Conservation (phyloP, 2,329 filamentous ascomycete species). For the Scolecobasidium constrictum region DNA sequence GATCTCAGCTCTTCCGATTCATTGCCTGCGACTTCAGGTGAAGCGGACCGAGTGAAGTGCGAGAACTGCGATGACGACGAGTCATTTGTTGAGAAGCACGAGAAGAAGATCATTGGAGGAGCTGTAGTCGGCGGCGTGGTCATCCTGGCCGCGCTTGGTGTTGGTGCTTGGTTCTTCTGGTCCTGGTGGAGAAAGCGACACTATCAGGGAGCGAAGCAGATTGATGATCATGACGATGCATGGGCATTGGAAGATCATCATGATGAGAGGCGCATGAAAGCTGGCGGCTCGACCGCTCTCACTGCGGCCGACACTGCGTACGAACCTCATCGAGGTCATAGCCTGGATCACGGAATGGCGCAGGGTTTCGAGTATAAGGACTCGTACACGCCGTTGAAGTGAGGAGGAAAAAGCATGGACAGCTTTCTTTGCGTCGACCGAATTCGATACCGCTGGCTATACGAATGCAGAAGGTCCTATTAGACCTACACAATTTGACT, state of each 20-base stretch:
- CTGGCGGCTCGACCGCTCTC: neutral
- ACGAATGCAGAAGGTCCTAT: no score
- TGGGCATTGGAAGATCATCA: neutral
- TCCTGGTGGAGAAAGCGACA: neutral
- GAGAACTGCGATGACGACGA: neutral
- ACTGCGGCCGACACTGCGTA: neutral
- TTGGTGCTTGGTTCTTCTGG: neutral
- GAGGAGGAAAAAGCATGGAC: no score
- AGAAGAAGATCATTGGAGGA: neutral
- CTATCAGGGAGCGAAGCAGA: neutral
- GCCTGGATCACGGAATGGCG: neutral
- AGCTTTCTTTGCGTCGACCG: no score
- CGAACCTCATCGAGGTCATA: neutral
- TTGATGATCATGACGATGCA: slow-evolving; percentile 1
- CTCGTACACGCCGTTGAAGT: neutral
- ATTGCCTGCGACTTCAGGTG: slow-evolving; percentile 1
- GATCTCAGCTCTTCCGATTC: neutral
- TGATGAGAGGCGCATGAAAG: neutral
- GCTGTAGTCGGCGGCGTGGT: slow-evolving; percentile 5
- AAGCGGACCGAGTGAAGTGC: slow-evolving; percentile 3
- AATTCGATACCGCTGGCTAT: no score
- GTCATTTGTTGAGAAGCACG: neutral
- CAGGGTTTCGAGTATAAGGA: neutral
- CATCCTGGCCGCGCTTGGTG: neutral
- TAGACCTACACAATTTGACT: no score